Evolutionary conservation across 805 yeast species (phyloP).

Genomic region (Wickerhamiella bombiphila): DNA sequence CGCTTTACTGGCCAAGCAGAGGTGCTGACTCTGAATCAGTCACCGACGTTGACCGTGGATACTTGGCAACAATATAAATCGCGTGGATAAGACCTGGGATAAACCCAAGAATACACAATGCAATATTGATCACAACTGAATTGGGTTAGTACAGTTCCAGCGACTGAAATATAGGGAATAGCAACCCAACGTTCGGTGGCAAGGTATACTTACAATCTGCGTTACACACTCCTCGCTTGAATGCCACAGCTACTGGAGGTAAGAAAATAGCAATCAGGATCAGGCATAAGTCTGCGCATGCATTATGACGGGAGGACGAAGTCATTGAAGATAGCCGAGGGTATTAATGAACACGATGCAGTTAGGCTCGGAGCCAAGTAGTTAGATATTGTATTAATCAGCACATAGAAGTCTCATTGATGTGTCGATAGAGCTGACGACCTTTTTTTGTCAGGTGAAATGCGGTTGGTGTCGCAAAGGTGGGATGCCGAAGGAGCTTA

Average conservation of each 20-base stretch:
- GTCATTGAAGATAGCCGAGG: no score
- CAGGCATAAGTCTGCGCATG: constrained; percentile 45
- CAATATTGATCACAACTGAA: constrained; percentile 41
- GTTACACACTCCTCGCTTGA: constrained; percentile 59
- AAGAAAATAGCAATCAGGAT: constrained; percentile 54
- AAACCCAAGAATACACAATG: constrained; percentile 55
- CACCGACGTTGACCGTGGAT: constrained; percentile 31
- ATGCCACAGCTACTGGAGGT: constrained; percentile 68
- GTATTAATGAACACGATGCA: no score
- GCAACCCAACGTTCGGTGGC: background rate
- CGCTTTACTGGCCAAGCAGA: background rate
- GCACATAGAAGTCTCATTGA: no score
- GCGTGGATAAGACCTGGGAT: constrained; percentile 67
- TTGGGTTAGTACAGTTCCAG: constrained; percentile 1
- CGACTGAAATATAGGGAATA: background rate
- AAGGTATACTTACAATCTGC: constrained; percentile 33
- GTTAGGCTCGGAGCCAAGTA: no score
- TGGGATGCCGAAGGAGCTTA: no score
- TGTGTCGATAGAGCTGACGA: no score
- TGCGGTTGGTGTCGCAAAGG: no score
- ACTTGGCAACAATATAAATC: constrained; percentile 62
- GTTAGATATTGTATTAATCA: no score
- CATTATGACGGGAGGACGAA: no score
- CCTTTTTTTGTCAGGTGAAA: no score
- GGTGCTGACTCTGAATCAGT: background rate